Conservation (phyloP, 2,329 filamentous ascomycete species). For the Chalaropsis ovoidea region DNA sequence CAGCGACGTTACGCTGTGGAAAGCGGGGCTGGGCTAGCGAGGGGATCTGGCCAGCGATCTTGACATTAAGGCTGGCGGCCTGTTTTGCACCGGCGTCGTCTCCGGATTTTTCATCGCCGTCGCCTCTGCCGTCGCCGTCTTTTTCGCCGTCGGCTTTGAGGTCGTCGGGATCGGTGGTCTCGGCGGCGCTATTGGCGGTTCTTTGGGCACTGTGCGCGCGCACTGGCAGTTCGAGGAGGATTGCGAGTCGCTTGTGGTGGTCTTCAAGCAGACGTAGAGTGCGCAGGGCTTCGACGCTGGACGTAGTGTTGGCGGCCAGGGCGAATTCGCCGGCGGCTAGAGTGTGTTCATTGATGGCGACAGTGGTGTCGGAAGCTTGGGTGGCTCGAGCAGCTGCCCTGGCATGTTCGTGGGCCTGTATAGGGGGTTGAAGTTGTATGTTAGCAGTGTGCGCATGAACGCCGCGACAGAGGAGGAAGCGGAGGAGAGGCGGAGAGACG, state of each 20-base stretch:
- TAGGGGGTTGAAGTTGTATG: slow-evolving; percentile 31
- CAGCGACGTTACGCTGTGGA: slow-evolving; percentile 52
- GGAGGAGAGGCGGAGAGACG: neutral
- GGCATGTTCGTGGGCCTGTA: slow-evolving; percentile 71
- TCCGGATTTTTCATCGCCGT: slow-evolving; percentile 34
- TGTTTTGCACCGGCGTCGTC: slow-evolving; percentile 7
- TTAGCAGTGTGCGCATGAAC: neutral
- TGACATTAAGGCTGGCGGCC: neutral
- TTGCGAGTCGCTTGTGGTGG: slow-evolving; percentile 75
- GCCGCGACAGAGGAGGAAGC: neutral
- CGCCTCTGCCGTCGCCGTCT: slow-evolving; percentile 30
- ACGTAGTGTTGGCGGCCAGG: slow-evolving; percentile 63
- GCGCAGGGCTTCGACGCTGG: slow-evolving; percentile 61
- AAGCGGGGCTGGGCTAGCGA: slow-evolving; percentile 31
- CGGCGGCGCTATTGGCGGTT: slow-evolving; percentile 31
- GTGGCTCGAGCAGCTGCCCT: slow-evolving; percentile 69
- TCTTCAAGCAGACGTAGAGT: slow-evolving; percentile 77
- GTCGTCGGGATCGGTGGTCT: slow-evolving; percentile 28
- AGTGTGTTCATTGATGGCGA: slow-evolving; percentile 79
- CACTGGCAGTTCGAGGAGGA: slow-evolving; percentile 65
- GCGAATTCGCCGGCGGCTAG: slow-evolving; percentile 82
- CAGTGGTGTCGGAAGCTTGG: slow-evolving; percentile 63
- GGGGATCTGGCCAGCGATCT: slow-evolving; percentile 38
- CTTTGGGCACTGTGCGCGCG: slow-evolving; percentile 46
- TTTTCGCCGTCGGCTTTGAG: slow-evolving; percentile 25